Evolutionary conservation across 2,329 filamentous ascomycete genomes (phyloP).

Genomic region (Fusarium sp.): DNA sequence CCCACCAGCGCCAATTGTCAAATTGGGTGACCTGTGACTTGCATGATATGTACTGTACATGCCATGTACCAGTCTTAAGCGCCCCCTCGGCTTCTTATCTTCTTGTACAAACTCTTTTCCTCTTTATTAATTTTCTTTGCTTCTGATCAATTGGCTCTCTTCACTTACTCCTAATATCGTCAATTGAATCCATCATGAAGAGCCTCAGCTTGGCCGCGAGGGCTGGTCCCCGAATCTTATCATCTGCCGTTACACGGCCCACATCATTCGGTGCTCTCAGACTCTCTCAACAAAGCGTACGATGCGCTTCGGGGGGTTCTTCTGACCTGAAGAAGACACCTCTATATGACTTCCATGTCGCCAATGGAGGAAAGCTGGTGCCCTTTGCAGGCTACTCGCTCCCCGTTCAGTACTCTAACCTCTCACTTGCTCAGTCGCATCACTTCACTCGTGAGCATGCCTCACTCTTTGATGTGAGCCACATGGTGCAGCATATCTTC

Average conservation of each 20-base stretch:
- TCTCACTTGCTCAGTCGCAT: conserved; percentile 86
- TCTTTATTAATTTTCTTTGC: conserved; percentile 10
- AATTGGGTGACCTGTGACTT: conserved; percentile 27
- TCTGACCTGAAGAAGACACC: conserved; percentile 71
- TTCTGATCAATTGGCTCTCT: conserved; percentile 34
- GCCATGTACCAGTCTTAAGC: conserved; percentile 20
- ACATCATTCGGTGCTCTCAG: conserved; percentile 37
- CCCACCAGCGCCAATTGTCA: conserved; percentile 30
- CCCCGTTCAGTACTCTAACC: conserved; percentile 87
- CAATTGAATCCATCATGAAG: conserved; percentile 49
- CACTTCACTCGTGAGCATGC: conserved; percentile 88
- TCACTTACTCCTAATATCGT: conserved; percentile 13
- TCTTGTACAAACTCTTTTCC: conserved; percentile 11
- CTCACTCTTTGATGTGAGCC: conserved; percentile 94
- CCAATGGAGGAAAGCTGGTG: conserved; percentile 90
- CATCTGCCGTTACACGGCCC: conserved; percentile 32
- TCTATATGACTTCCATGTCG: conserved; percentile 82
- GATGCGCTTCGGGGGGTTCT: conserved; percentile 46
- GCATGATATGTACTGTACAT: conserved; percentile 18
- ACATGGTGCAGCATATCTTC: conserved; percentile 95
- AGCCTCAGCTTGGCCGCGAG: conserved; percentile 48
- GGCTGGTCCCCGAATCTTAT: conserved; percentile 47
- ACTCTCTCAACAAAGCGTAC: conserved; percentile 39
- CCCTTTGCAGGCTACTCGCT: conserved; percentile 95
- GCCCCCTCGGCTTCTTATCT: conserved; percentile 21